Percentiles rank a stretch among this genome's conserved stretches.
phyloP scores from a whole-genome alignment of 176 grass and related monocot genomes.

The Oryza australiensis region DNA sequence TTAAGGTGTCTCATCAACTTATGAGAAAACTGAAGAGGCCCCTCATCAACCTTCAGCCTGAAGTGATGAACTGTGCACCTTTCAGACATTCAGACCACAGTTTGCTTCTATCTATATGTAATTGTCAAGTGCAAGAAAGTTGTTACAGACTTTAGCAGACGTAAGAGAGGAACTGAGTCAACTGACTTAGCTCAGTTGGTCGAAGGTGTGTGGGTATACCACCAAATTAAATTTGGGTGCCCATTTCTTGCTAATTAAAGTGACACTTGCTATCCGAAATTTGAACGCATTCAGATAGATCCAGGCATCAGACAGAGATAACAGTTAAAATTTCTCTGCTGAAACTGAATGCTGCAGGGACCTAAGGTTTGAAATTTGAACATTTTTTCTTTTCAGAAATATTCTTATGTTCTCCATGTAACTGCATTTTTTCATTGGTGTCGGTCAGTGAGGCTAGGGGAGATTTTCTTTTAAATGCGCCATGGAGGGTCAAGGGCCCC shows the following conservation, averaged over 20 bases:
- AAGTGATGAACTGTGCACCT: not conserved
- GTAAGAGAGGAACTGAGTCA: too few species aligned
- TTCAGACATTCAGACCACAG: not conserved
- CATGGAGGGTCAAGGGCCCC: conserved; percentile 2
- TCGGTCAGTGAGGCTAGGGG: conserved; percentile 10
- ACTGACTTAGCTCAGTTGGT: not conserved
- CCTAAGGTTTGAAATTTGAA: not conserved
- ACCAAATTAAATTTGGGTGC: not conserved
- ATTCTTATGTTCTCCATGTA: not conserved
- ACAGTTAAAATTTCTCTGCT: not conserved
- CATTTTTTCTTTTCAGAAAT: not conserved
- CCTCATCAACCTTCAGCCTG: not conserved
- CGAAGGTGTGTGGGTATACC: not conserved
- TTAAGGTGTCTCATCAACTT: not conserved
- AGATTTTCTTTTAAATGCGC: not conserved
- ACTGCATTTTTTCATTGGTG: conserved; percentile 1
- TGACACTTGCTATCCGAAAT: not conserved
- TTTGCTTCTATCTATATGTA: not conserved
- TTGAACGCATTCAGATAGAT: not conserved
- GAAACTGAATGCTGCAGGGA: not conserved
- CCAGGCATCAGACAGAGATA: not conserved
- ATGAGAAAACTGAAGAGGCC: not conserved
- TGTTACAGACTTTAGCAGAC: not conserved
- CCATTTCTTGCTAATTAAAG: not conserved
- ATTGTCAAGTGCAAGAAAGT: not conserved